These are phyloP conservation scores for Vitis hybrid DNA, from an alignment of 177 flowering plant genomes.

Conservation along the genomic window DNA sequence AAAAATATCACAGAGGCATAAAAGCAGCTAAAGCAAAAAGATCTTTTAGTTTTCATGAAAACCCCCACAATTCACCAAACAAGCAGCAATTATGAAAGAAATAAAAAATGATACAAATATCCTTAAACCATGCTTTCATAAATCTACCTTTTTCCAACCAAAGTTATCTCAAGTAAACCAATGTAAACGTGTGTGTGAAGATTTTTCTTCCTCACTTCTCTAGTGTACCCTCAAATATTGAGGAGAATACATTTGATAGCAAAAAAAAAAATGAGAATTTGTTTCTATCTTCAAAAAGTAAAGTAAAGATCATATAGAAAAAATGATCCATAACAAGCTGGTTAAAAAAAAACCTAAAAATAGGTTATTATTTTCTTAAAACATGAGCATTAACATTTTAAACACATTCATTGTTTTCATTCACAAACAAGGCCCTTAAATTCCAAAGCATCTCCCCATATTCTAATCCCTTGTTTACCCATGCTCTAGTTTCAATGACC, in stretches of 20 bases:
- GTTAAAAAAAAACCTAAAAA: too few relatives aligned
- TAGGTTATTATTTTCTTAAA: too few relatives aligned
- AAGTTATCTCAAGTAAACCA: background rate
- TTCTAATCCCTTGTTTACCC: too few relatives aligned
- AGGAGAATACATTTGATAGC: too few relatives aligned
- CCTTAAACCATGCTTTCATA: background rate
- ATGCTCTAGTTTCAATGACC: too few relatives aligned
- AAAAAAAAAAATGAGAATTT: too few relatives aligned
- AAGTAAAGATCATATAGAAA: background rate
- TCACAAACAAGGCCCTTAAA: too few relatives aligned
- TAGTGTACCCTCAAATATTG: too few relatives aligned
- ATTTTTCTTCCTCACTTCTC: background rate
- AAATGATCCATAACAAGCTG: too few relatives aligned
- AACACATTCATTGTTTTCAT: too few relatives aligned
- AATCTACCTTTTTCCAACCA: background rate
- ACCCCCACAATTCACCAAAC: background rate
- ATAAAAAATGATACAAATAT: background rate
- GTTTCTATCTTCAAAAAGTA: background rate
- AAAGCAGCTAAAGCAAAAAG: slow-evolving; percentile 8
- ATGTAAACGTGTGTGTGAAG: background rate
- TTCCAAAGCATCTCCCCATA: too few relatives aligned
- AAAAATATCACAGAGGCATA: slow-evolving; percentile 16
- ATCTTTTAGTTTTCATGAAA: background rate
- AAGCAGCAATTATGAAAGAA: background rate
- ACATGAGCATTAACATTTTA: too few relatives aligned